Conservation (phyloP, 805 yeast species). For the Candida suzukii region DNA sequence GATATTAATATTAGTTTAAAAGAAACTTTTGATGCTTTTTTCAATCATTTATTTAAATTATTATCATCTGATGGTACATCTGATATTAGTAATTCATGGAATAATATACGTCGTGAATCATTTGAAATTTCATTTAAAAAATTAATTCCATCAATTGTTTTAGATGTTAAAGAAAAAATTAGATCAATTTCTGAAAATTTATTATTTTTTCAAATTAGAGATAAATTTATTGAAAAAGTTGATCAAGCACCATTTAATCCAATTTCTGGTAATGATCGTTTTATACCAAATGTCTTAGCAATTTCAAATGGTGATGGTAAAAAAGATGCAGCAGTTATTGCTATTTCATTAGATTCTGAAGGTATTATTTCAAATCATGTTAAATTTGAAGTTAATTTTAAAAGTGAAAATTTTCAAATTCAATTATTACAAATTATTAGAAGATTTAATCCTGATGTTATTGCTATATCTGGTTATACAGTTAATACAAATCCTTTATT, state of each 20-base stretch:
- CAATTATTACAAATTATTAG: slow-evolving; percentile 55
- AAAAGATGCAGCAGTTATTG: slow-evolving; percentile 79
- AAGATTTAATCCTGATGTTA: slow-evolving; percentile 75
- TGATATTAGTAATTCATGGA: slow-evolving; percentile 75
- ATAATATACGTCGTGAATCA: slow-evolving; percentile 59
- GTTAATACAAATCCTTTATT: slow-evolving; percentile 60
- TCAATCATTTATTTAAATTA: slow-evolving; percentile 44
- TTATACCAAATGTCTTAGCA: slow-evolving; percentile 78
- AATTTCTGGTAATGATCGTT: slow-evolving; percentile 66
- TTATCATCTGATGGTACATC: slow-evolving; percentile 74
- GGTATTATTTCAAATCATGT: slow-evolving; percentile 72
- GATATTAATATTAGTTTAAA: slow-evolving; percentile 54
- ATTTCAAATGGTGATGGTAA: slow-evolving; percentile 84
- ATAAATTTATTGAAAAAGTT: slow-evolving; percentile 57
- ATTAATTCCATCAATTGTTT: slow-evolving; percentile 57
- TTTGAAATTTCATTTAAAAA: slow-evolving; percentile 62
- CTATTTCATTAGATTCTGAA: slow-evolving; percentile 67
- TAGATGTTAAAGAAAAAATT: slow-evolving; percentile 77
- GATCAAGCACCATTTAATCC: slow-evolving; percentile 96
- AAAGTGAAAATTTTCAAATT: slow-evolving; percentile 55
- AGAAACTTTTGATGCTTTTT: slow-evolving; percentile 33
- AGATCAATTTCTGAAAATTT: slow-evolving; percentile 68
- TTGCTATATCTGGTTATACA: slow-evolving; percentile 84
- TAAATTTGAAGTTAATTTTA: slow-evolving; percentile 74
- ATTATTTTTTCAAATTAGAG: slow-evolving; percentile 64